Percentiles rank a stretch among this genome's conserved stretches.
Evolutionary conservation across 768 basidiomycete species (phyloP).

Genomic region (Boletus pseudo-olivaceus): DNA sequence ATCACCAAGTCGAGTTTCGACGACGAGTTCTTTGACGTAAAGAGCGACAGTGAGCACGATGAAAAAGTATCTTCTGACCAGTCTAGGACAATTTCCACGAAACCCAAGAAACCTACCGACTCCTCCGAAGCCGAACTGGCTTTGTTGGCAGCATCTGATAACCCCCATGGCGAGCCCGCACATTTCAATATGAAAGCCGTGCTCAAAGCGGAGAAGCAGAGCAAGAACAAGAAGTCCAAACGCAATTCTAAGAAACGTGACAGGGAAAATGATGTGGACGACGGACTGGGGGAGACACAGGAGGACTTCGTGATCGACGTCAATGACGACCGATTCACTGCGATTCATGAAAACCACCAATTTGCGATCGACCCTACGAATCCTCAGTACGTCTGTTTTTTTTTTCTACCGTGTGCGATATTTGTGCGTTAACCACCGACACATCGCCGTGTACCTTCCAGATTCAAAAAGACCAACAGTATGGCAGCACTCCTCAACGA

Average conservation of each 20-base stretch:
- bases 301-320: slow-evolving; percentile 82
- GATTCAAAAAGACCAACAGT: slow-evolving; percentile 89
- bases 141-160: slow-evolving; percentile 56
- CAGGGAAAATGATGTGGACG: slow-evolving; percentile 33
- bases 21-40: slow-evolving; percentile 78
- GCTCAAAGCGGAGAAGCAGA: slow-evolving; percentile 76
- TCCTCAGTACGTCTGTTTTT: slow-evolving; percentile 67
- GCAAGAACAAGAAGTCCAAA: slow-evolving; percentile 41
- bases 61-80: slow-evolving; percentile 26
- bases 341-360: slow-evolving; percentile 81
- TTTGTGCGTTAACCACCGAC: neutral
- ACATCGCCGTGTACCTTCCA: slow-evolving; percentile 28
- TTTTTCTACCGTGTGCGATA: neutral
- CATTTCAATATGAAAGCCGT: slow-evolving; percentile 93
- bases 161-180: slow-evolving; percentile 50
- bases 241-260: slow-evolving; percentile 20
- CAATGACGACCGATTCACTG: slow-evolving; percentile 83
- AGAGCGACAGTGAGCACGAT: slow-evolving; percentile 22
- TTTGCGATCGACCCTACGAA: slow-evolving; percentile 96
- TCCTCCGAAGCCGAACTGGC: slow-evolving; percentile 55
- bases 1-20: slow-evolving; percentile 8
- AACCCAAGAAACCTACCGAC: slow-evolving; percentile 18
- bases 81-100: slow-evolving; percentile 23
- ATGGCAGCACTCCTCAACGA: slow-evolving; percentile 87
- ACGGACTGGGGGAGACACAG: slow-evolving; percentile 64